A percentile compares a stretch with the other conserved stretches of the same genome.
phyloP scores from a whole-genome alignment of 208 protist species.

The Spongospora subterranea region DNA sequence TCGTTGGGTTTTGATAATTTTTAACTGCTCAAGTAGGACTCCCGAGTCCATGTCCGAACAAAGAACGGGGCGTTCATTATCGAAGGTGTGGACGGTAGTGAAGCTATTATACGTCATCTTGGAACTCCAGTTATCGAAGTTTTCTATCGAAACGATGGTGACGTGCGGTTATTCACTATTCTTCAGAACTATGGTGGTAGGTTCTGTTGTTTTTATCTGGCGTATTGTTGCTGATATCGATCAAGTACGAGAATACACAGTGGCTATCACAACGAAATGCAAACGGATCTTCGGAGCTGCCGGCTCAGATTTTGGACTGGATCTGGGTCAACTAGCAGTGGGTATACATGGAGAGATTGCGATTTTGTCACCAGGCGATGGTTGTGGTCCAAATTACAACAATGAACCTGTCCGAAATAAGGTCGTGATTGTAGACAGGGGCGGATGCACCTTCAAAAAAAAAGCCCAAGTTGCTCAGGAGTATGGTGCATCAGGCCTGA shows the following conservation, averaged over 20 bases:
- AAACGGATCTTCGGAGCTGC: not conserved
- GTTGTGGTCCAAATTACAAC: too few species aligned
- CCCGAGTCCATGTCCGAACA: not conserved
- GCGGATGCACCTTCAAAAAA: slow-evolving; percentile 1
- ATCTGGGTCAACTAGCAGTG: not conserved
- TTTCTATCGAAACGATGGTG: not conserved
- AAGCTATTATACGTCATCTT: not conserved
- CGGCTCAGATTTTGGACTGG: not conserved
- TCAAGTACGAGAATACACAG: not conserved
- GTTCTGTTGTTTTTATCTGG: not conserved
- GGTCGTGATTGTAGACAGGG: slow-evolving; percentile 1
- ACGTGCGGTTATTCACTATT: not conserved
- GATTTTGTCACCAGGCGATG: not conserved
- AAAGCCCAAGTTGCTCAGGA: slow-evolving; percentile 14
- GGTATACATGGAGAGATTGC: not conserved
- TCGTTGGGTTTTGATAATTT: not conserved
- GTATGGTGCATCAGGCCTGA: not conserved
- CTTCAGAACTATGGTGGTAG: not conserved
- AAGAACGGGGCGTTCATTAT: not conserved
- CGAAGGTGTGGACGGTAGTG: slow-evolving; percentile 1
- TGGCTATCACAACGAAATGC: not conserved
- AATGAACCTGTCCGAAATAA: not conserved
- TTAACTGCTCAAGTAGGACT: not conserved
- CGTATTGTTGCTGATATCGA: not conserved
- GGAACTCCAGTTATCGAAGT: slow-evolving; percentile 46